A percentile compares a stretch with the other conserved stretches of the same genome.
phyloP scores from a whole-genome alignment of 2,329 filamentous ascomycete species.

The Sphaerostilbella broomeana region DNA sequence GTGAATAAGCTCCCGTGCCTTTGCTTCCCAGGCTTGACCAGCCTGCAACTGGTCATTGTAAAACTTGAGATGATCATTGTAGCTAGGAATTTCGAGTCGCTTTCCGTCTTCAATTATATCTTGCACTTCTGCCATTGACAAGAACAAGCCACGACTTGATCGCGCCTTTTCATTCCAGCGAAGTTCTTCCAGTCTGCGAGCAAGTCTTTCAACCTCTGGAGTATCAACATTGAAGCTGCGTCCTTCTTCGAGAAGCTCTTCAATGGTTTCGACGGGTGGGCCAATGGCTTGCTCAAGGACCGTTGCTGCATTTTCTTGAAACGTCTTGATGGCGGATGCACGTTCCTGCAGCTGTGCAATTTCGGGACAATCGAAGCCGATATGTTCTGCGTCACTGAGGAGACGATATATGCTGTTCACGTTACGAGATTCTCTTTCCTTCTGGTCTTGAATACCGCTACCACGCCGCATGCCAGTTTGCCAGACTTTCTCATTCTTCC shows the following conservation, averaged over 20 bases:
- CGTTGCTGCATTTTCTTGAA: slow-evolving; percentile 67
- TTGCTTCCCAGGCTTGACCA: slow-evolving; percentile 84
- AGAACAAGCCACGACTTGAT: slow-evolving; percentile 53
- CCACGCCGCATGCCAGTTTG: slow-evolving; percentile 65
- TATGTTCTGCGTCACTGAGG: slow-evolving; percentile 72
- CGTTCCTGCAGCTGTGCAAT: slow-evolving; percentile 81
- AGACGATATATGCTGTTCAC: slow-evolving; percentile 83
- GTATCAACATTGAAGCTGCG: slow-evolving; percentile 87
- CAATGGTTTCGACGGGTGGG: slow-evolving; percentile 66
- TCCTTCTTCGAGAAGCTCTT: slow-evolving; percentile 85
- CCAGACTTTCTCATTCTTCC: slow-evolving; percentile 87
- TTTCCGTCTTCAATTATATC: slow-evolving; percentile 72
- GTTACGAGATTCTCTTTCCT: slow-evolving; percentile 79
- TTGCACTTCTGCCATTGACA: slow-evolving; percentile 71
- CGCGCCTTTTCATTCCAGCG: slow-evolving; percentile 81
- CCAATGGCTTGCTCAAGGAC: slow-evolving; percentile 61
- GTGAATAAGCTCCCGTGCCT: slow-evolving; percentile 87
- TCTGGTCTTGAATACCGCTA: slow-evolving; percentile 55
- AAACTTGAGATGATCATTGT: slow-evolving; percentile 71
- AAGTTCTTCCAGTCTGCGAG: slow-evolving; percentile 73
- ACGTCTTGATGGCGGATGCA: slow-evolving; percentile 74
- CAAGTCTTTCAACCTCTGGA: slow-evolving; percentile 76
- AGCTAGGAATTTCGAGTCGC: slow-evolving; percentile 69
- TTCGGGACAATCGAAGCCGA: slow-evolving; percentile 91
- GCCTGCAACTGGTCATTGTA: slow-evolving; percentile 69